Percentiles rank a stretch among this genome's conserved stretches.
Conservation (phyloP, 352 stramenopile species). For the Pythium monospermum region DNA sequence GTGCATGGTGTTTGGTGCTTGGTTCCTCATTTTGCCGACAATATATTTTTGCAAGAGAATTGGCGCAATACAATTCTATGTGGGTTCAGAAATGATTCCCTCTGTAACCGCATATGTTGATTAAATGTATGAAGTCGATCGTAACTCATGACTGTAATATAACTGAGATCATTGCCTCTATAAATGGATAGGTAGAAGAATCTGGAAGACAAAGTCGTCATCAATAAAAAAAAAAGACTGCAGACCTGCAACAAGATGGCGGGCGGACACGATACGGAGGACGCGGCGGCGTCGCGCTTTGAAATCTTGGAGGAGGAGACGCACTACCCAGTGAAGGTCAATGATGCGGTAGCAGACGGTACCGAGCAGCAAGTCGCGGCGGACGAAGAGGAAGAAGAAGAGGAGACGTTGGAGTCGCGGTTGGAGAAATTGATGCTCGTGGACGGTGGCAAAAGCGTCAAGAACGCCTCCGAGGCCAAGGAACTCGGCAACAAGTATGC, state of each 20-base stretch:
- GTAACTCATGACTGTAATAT: neutral
- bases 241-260: conserved; percentile 8
- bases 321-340: conserved; percentile 46
- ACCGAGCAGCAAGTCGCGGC: conserved; percentile 10
- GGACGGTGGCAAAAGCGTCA: conserved; percentile 41
- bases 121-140: too few species aligned
- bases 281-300: conserved; percentile 47
- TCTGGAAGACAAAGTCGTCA: conserved; percentile 11
- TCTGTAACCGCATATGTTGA: too few species aligned
- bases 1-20: too few species aligned
- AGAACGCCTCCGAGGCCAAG: conserved; percentile 68
- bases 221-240: neutral
- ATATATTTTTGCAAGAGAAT: too few species aligned
- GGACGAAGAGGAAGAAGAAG: conserved; percentile 24
- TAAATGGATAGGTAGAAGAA: conserved; percentile 14
- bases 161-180: conserved; percentile 1
- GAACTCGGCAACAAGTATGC: conserved; percentile 81
- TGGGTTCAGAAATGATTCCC: too few species aligned
- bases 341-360: neutral
- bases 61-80: too few species aligned
- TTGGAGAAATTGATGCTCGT: conserved; percentile 53
- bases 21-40: too few species aligned
- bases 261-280: conserved; percentile 9
- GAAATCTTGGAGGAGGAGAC: conserved; percentile 85
- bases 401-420: conserved; percentile 63